These are phyloP conservation scores for Yamadazyma olivae DNA, from an alignment of 805 yeast species.

Conservation along the genomic window DNA sequence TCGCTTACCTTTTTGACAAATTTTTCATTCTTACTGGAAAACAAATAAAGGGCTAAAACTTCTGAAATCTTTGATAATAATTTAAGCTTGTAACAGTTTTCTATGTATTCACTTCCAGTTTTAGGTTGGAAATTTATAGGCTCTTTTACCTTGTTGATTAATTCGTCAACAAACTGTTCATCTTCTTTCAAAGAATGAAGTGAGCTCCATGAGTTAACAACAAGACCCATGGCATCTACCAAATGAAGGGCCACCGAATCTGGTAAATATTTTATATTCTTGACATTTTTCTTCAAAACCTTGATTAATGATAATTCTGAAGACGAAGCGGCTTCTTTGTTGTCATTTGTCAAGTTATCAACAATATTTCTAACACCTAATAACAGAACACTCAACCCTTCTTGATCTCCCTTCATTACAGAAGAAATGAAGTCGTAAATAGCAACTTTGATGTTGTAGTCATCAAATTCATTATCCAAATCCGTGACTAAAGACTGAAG, in stretches of 20 bases:
- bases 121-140: constrained; percentile 4
- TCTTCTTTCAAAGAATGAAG: constrained; percentile 34
- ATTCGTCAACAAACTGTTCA: constrained; percentile 39
- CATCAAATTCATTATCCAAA: constrained; percentile 54
- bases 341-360: constrained; percentile 24
- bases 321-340: not conserved
- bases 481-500: constrained; percentile 60
- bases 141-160: constrained; percentile 32
- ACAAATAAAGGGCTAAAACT: constrained; percentile 68
- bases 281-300: constrained; percentile 53
- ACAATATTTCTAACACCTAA: constrained; percentile 58
- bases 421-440: constrained; percentile 65
- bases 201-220: constrained; percentile 67
- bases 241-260: constrained; percentile 62
- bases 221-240: constrained; percentile 68
- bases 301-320: constrained; percentile 43
- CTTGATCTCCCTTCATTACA: constrained; percentile 68
- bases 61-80: constrained; percentile 69
- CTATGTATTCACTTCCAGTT: constrained; percentile 11
- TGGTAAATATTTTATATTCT: constrained; percentile 53
- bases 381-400: constrained; percentile 70
- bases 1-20: constrained; percentile 42
- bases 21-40: constrained; percentile 47
- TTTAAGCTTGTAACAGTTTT: constrained; percentile 50
- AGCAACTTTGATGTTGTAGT: constrained; percentile 48